A percentile compares a stretch with the other conserved stretches of the same genome.
These are phyloP conservation scores for Chlorella sorokiniana DNA, from an alignment of 139 green algal species.

Conservation along the genomic window DNA sequence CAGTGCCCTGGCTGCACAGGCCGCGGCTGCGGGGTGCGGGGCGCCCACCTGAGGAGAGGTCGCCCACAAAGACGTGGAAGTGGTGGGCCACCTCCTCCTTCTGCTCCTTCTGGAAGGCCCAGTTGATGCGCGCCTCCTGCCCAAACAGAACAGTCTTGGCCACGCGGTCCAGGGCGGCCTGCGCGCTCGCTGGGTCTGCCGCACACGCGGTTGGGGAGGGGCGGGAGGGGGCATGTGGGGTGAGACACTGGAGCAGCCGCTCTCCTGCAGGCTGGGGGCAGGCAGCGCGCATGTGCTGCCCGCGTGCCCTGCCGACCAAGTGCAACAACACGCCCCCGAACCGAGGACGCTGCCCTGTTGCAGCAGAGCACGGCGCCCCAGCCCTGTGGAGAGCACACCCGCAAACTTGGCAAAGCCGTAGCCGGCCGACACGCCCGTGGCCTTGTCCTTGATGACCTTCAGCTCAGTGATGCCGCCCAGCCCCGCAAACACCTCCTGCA, in stretches of 20 bases:
- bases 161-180: conserved; percentile 44
- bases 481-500: conserved; percentile 58
- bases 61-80: conserved; percentile 80
- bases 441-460: conserved; percentile 69
- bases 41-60: conserved; percentile 46
- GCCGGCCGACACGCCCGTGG: conserved; percentile 55
- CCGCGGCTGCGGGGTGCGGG: too few relatives aligned
- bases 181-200: conserved; percentile 14
- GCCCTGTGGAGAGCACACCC: conserved; percentile 10
- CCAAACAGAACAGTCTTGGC: conserved; percentile 54
- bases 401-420: conserved; percentile 78
- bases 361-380: too few relatives aligned
- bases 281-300: too few relatives aligned
- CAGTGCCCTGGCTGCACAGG: too few relatives aligned
- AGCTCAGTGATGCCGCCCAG: conserved; percentile 41
- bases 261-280: too few relatives aligned
- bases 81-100: conserved; percentile 61
- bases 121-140: conserved; percentile 76
- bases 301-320: too few relatives aligned
- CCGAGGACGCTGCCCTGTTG: too few relatives aligned
- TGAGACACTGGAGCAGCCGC: not conserved
- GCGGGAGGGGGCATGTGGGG: not conserved
- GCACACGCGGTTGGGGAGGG: not conserved
- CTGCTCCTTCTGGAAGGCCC: conserved; percentile 76
- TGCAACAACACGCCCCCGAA: too few relatives aligned